Base-by-base conservation (phyloP, 306 rosid genomes). In the Corylus avellana region DNA sequence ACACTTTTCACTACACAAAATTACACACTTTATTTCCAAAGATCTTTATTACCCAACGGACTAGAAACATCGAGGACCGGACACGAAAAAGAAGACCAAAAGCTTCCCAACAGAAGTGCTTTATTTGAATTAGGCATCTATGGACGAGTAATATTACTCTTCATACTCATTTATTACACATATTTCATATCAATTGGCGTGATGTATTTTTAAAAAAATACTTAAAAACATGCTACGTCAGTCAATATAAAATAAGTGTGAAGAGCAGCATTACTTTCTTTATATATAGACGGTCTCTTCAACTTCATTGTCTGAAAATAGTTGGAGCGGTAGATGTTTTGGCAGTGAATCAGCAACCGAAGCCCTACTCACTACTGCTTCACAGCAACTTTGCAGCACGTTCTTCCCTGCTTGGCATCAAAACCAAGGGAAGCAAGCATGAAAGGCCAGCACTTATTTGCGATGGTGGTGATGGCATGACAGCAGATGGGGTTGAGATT, bases 391-490 rank as follows among this genome's bases (percentile, higher is more conserved):
- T 20, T 59, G 76, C 12, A 88, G 64, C 16, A 83, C 11, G 66
- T 78, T 42, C 8, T 42, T 72, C 56, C 72, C 62, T 88, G 68
- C 42, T 85, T 62, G 5, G 75, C 37, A 1, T 78, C 73, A 53
- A 80, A 59, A 8, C 87, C 88, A 8, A 87, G 71, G 18, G 76
- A 82, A 49, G 78, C 67, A 42, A 87, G 46, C 46, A 42, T 42
- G 46, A 8, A 16, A 73, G 58, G 8, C 91, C 88, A 85, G 82
- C 91, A 87, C 66, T 62, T 79, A 18, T 75, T 77, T 2, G 88
- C 78, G 57, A 87, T 78, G 2, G 58, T 71, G 5, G 46, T 72
- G 2, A 85, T 80, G 14, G 84, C 85, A 35, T 71, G 47, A 63
- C 88, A 85, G 29, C 91, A 87, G 14, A 71, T 75, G 2, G 70